A percentile compares a stretch with the other conserved stretches of the same genome.
Evolutionary conservation across 2,329 filamentous ascomycete genomes (phyloP).

Genomic region (Colletotrichum cordylinicola): DNA sequence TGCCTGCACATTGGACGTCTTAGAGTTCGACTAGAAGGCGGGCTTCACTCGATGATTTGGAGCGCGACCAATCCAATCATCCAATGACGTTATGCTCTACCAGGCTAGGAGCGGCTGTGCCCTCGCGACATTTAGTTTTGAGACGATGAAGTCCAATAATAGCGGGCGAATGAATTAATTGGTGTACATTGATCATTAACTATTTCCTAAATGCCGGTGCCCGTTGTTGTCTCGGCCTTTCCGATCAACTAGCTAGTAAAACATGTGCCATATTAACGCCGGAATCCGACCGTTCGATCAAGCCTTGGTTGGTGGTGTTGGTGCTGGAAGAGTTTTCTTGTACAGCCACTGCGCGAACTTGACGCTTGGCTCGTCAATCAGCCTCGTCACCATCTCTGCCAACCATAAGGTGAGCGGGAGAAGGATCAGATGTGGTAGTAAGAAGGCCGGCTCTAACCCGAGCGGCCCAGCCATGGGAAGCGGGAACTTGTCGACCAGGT

Average conservation of each 20-base stretch:
- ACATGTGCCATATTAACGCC: background rate
- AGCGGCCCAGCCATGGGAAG: conserved; percentile 61
- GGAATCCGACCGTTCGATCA: background rate
- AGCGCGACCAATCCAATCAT: background rate
- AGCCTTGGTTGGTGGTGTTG: background rate
- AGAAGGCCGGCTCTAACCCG: conserved; percentile 66
- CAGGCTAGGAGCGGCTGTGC: background rate
- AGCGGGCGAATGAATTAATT: background rate
- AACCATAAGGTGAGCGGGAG: conserved; percentile 64
- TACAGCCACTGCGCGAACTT: conserved; percentile 64
- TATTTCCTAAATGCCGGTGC: background rate
- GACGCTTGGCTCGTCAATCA: conserved; percentile 66
- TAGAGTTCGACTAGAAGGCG: background rate
- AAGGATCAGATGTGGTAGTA: conserved; percentile 64
- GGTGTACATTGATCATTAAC: background rate
- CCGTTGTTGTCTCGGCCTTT: background rate
- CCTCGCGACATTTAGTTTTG: background rate
- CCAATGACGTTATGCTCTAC: background rate
- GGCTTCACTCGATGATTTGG: background rate
- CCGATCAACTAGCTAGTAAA: background rate
- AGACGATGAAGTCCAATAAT: background rate
- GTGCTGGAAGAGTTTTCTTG: conserved; percentile 41
- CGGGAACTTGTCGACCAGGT: conserved; percentile 63
- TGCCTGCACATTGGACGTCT: background rate
- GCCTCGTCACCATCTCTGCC: conserved; percentile 60